Conservation (phyloP, 208 protist species). For the Trypanosoma melophagium region DNA sequence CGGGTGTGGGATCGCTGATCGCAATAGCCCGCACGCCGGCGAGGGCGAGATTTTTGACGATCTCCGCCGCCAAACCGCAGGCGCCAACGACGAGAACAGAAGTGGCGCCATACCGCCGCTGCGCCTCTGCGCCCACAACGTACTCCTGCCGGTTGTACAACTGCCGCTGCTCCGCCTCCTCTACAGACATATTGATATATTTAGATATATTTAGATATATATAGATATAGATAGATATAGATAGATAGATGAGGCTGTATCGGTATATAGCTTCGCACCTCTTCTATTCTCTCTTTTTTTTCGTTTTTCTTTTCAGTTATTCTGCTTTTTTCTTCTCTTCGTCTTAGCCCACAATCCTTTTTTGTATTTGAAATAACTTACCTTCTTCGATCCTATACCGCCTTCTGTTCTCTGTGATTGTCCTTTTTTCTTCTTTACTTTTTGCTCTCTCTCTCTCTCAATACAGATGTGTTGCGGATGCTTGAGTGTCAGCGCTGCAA, state of each 20-base stretch:
- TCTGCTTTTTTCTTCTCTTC: background rate
- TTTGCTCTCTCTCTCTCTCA: background rate
- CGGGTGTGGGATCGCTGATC: slow-evolving; percentile 52
- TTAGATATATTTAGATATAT: slow-evolving; percentile 15
- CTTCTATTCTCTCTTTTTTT: background rate
- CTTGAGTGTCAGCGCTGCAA: too few relatives aligned
- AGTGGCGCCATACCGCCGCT: slow-evolving; percentile 80
- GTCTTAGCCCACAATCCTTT: background rate
- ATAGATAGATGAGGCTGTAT: too few relatives aligned
- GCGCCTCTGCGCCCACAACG: slow-evolving; percentile 87
- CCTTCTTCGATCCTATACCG: too few relatives aligned
- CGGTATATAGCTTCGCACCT: too few relatives aligned
- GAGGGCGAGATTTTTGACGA: slow-evolving; percentile 90
- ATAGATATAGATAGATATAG: background rate
- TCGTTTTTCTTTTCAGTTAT: slow-evolving; percentile 7
- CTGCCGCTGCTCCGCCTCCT: slow-evolving; percentile 68
- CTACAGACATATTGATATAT: slow-evolving; percentile 9
- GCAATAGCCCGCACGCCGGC: slow-evolving; percentile 76
- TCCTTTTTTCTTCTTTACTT: slow-evolving; percentile 1
- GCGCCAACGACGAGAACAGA: slow-evolving; percentile 86
- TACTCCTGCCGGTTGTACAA: slow-evolving; percentile 93
- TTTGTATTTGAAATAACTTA: too few relatives aligned
- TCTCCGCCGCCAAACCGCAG: slow-evolving; percentile 79
- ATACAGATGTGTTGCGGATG: background rate
- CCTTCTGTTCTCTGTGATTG: too few relatives aligned